Conservation (phyloP, 2,329 filamentous ascomycete genomes). For the Periconia macrospinosa region DNA sequence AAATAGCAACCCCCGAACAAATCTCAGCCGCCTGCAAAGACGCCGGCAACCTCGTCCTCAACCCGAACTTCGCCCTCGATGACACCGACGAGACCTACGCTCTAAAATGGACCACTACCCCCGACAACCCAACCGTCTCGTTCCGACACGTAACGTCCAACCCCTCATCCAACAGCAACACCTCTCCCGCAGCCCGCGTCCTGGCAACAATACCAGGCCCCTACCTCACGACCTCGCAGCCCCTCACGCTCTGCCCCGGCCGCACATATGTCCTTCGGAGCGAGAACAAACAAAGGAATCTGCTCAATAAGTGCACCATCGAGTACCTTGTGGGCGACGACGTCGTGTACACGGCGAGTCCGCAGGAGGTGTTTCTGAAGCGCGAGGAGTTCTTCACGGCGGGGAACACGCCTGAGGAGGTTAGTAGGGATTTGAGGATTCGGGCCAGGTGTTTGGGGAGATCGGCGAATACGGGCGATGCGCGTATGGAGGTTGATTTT, state of each 20-base stretch:
- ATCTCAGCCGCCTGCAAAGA: slow-evolving; percentile 29
- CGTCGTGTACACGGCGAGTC: slow-evolving; percentile 16
- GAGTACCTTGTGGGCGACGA: slow-evolving; percentile 19
- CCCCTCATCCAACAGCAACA: slow-evolving; percentile 11
- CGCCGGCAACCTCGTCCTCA: slow-evolving; percentile 26
- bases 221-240: slow-evolving; percentile 22
- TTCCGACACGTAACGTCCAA: background rate
- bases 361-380: slow-evolving; percentile 16
- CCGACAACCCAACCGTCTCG: slow-evolving; percentile 13
- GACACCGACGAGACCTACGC: slow-evolving; percentile 15
- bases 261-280: slow-evolving; percentile 20
- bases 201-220: slow-evolving; percentile 22
- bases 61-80: slow-evolving; percentile 24
- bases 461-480: background rate
- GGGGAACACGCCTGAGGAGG: slow-evolving; percentile 13
- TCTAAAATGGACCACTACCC: slow-evolving; percentile 22
- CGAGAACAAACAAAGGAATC: slow-evolving; percentile 16
- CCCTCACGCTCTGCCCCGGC: slow-evolving; percentile 31
- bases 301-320: slow-evolving; percentile 19
- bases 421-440: slow-evolving; percentile 25
- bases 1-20: slow-evolving; percentile 25
- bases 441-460: slow-evolving; percentile 22
- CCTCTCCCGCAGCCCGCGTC: slow-evolving; percentile 23
- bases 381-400: slow-evolving; percentile 22
- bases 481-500: slow-evolving; percentile 16